Evolutionary conservation across 306 rosid genomes (phyloP), one percentile per base, ranked within the genome.

Genomic region (Castanea crenata): DNA sequence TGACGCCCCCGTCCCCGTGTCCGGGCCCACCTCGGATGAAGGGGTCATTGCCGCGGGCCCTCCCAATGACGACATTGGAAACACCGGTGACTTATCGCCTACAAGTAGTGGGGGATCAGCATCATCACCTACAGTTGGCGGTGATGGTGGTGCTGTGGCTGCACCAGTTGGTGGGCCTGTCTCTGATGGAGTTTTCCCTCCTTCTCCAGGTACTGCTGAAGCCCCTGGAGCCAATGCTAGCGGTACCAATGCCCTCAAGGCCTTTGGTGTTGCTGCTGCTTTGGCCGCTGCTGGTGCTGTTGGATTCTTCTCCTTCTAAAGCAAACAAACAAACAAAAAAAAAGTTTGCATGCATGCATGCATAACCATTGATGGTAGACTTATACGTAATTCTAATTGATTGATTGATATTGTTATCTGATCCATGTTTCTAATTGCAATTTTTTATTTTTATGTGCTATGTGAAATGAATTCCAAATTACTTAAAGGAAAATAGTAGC

Each of bases 121-220:
- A 41, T 41, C 46, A 0, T 41, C 46, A 41, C 46, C 46, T 41
- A 18, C 27, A 0, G 38, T 49, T 0, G 71, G 38, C 0, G 71
- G 38, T 1, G 20, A 51, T 3, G 76, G 23, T 14, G 51, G 67
- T 1, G 81, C 78, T 8, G 81, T 63, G 1, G 79, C 83, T 0
- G 92, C 59, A 11, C 86, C 93, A 11, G 19, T 88, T 3, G 90
- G 94, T 19, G 92, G 88, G 4, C 90, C 90, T 3, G 89, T 83
- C 8, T 80, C 86, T 76, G 77, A 84, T 8, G 84, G 55, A 21
- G 81, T 77, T 29, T 85, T 78, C 21, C 12, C 77, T 74, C 32
- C 68, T 11, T 10, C 15, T 13, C n/a, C 20, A 41, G 46, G 3
- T 4, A 62, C 4, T 54, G 51, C 72, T 32, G 79, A 58, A 6